phyloP scores from a whole-genome alignment of 352 stramenopile species.

The Pythium rishiriense region DNA sequence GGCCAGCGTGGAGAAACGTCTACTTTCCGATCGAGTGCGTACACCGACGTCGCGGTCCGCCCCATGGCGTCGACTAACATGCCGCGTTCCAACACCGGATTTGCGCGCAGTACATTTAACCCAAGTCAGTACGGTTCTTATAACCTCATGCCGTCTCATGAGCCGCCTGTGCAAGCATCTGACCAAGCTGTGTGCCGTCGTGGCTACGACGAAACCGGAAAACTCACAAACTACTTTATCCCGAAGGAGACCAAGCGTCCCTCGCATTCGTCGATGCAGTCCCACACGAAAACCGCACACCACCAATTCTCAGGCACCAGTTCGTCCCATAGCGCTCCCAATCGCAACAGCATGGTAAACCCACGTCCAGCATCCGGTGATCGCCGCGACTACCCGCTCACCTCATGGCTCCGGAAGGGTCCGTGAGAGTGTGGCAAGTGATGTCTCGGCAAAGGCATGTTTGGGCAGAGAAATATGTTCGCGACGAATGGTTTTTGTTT shows the following conservation, averaged over 20 bases:
- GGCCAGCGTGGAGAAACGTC: slow-evolving; percentile 36
- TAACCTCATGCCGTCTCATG: slow-evolving; percentile 47
- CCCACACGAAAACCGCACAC: slow-evolving; percentile 1
- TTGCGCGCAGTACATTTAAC: slow-evolving; percentile 62
- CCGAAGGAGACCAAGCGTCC: slow-evolving; percentile 47
- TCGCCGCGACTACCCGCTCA: slow-evolving; percentile 60
- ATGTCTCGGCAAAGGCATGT: neutral
- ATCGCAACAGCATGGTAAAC: slow-evolving; percentile 12
- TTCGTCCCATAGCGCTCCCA: neutral
- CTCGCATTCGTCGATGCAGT: slow-evolving; percentile 21
- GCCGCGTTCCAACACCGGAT: slow-evolving; percentile 1
- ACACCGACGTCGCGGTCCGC: slow-evolving; percentile 62
- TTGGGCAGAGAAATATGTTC: neutral
- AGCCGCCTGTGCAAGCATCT: slow-evolving; percentile 42
- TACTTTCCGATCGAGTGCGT: slow-evolving; percentile 52
- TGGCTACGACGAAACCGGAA: slow-evolving; percentile 76
- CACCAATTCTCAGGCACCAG: neutral
- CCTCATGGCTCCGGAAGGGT: slow-evolving; percentile 65
- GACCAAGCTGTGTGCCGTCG: slow-evolving; percentile 46
- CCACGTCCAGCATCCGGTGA: slow-evolving; percentile 16
- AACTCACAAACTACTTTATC: slow-evolving; percentile 76
- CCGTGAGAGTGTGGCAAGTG: slow-evolving; percentile 12
- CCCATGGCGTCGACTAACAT: slow-evolving; percentile 38
- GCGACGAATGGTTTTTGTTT: neutral
- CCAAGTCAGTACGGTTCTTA: slow-evolving; percentile 70